Conservation (phyloP, 352 stramenopile genomes). For the Globisporangium canariense region DNA sequence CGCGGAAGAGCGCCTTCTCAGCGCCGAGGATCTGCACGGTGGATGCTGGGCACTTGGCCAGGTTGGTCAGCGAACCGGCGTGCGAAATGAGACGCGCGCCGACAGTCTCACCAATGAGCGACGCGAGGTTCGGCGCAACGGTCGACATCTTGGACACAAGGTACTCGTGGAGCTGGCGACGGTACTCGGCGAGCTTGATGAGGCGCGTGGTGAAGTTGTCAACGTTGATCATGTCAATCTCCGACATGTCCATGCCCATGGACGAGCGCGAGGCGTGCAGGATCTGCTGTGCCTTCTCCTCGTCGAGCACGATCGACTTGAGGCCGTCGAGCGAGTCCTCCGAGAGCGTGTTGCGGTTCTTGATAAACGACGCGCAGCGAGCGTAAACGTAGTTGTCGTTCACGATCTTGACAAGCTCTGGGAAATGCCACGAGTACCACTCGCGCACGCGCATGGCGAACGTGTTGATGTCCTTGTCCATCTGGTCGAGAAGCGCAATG, state of each 20-base stretch:
- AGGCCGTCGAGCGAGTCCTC: conserved; percentile 83
- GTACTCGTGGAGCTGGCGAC: conserved; percentile 94
- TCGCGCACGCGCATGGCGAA: conserved; percentile 99
- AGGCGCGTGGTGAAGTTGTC: conserved; percentile 98
- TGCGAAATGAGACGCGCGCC: conserved; percentile 99
- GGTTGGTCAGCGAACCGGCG: conserved; percentile 97
- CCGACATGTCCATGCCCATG: conserved; percentile 99
- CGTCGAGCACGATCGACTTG: conserved; percentile 95
- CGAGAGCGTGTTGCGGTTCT: conserved; percentile 84
- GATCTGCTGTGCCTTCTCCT: conserved; percentile 95
- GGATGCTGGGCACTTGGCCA: conserved; percentile 99
- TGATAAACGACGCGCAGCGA: conserved; percentile 95
- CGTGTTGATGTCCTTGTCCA: conserved; percentile 99
- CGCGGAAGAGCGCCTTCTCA: conserved; percentile 99
- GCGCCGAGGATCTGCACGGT: conserved; percentile 99
- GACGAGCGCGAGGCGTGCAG: conserved; percentile 92
- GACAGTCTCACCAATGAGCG: conserved; percentile 99
- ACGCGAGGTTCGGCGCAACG: conserved; percentile 98
- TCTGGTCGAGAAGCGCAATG: conserved; percentile 98
- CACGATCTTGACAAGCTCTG: conserved; percentile 99
- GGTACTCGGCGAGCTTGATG: conserved; percentile 98
- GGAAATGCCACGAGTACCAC: conserved; percentile 99
- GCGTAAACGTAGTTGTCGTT: conserved; percentile 99
- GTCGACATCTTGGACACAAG: conserved; percentile 97
- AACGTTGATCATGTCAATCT: conserved; percentile 99